Base-by-base conservation (phyloP, 495 filamentous ascomycete genomes). In the Lophium mytilinum region DNA sequence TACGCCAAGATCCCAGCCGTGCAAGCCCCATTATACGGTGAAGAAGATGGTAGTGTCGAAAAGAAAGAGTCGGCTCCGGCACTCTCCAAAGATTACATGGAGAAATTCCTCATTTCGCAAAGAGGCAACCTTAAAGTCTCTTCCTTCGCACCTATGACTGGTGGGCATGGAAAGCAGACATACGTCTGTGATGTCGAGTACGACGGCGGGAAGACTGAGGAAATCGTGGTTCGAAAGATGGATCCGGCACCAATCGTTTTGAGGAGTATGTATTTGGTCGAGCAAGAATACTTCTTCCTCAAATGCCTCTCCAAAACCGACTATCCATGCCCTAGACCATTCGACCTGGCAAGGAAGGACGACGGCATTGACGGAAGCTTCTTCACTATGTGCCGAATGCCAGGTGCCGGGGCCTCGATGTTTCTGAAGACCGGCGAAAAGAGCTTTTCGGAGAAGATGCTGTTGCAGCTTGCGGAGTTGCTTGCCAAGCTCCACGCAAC, bases 201-300 rank as follows among this genome's bases (percentile, higher is more conserved):
- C 43, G 18, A n/a, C 6, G 43, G 21, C 43, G 18, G 43, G 3
- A 47, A 47, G n/a, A 15, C 10, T 10, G 43, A 47, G 19, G 43
- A 47, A 47, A n/a, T 47, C 15, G 43, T 47, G 3, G 18, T 47
- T 10, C 43, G 43, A n/a, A 47, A 47, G n/a, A 17, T 21, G 14
- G 43, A 47, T 19, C 43, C 43, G 3, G 43, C 43, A n/a, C 43
- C 43, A n/a, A 47, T 47, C 10, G 43, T 47, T 3, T n/a, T 47
- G 3, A 15, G 43, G 21, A 47, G 43, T 21, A 47, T 47, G 43
- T 47, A 47, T 19, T 10, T 47, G 14, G 43, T 47, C 14, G 43
- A 47, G 21, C 43, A 47, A 19, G 43, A 47, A 47, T 47, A 47
- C 43, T 47, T 47, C n/a, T 47, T 47, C 43, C 43, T 47, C 43